Percentiles rank a stretch among this genome's conserved stretches.
These are phyloP conservation scores for Vitis rotundifolia DNA, from an alignment of 164 flowering plant species.

Conservation along the genomic window DNA sequence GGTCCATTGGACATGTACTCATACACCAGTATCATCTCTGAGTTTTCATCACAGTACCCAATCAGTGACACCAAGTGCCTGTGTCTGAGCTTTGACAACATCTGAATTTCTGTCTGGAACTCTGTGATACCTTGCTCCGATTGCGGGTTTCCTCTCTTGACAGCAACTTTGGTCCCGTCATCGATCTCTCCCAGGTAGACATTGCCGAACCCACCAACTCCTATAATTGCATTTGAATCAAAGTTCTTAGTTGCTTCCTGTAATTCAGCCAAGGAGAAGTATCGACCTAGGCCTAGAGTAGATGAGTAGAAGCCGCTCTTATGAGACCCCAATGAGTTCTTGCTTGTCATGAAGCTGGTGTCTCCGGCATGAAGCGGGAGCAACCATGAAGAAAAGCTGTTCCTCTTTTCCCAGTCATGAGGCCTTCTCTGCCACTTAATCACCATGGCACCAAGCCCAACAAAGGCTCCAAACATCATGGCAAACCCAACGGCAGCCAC, in stretches of 20 bases:
- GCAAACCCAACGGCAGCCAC: slow-evolving; percentile 77
- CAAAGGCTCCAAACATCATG: slow-evolving; percentile 84
- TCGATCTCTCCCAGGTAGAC: slow-evolving; percentile 54
- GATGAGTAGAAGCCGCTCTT: slow-evolving; percentile 56
- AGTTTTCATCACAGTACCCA: slow-evolving; percentile 67
- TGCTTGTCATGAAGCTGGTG: slow-evolving; percentile 57
- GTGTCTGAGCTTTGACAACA: slow-evolving; percentile 67
- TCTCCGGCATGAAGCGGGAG: slow-evolving; percentile 78
- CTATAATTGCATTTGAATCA: slow-evolving; percentile 48
- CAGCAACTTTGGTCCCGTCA: slow-evolving; percentile 54
- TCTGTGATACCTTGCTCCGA: slow-evolving; percentile 72
- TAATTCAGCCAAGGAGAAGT: slow-evolving; percentile 60
- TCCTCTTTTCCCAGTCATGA: slow-evolving; percentile 77
- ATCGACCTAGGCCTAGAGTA: slow-evolving; percentile 61
- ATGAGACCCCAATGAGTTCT: slow-evolving; percentile 41
- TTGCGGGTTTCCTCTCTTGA: slow-evolving; percentile 72
- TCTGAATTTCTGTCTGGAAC: slow-evolving; percentile 69
- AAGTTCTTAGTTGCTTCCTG: slow-evolving; percentile 66
- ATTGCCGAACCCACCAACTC: slow-evolving; percentile 77
- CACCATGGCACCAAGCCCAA: slow-evolving; percentile 81
- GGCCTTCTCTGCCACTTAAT: slow-evolving; percentile 77
- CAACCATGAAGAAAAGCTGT: slow-evolving; percentile 87
- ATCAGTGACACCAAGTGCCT: slow-evolving; percentile 66
- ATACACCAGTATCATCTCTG: slow-evolving; percentile 69
- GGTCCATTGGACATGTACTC: slow-evolving; percentile 74